phyloP scores from a whole-genome alignment of 768 basidiomycete genomes.

The Infundibulicybe gibba region DNA sequence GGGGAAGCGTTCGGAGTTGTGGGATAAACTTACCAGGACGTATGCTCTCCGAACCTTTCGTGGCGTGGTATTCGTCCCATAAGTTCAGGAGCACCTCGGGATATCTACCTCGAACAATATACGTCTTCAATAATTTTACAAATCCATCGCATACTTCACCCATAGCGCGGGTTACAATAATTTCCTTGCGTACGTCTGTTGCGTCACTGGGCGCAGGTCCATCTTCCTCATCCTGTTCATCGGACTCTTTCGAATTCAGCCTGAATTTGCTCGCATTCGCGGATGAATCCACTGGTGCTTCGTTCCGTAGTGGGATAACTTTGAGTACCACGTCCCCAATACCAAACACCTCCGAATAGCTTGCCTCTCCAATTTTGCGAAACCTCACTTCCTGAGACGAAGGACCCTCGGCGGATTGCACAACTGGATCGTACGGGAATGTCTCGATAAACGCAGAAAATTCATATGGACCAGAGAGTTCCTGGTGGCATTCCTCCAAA shows the following conservation, averaged over 20 bases:
- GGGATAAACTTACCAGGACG: conserved; percentile 61
- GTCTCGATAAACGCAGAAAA: conserved; percentile 82
- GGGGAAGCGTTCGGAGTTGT: conserved; percentile 1
- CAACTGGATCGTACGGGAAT: conserved; percentile 72
- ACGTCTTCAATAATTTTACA: conserved; percentile 75
- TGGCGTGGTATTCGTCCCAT: conserved; percentile 83
- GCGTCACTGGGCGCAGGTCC: conserved; percentile 70
- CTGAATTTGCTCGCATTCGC: conserved; percentile 4
- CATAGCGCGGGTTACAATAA: conserved; percentile 72
- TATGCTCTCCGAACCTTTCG: conserved; percentile 79
- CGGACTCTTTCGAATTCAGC: conserved; percentile 5
- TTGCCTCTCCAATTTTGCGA: conserved; percentile 92
- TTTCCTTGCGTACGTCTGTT: conserved; percentile 76
- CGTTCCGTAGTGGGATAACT: conserved; percentile 73
- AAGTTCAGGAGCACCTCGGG: conserved; percentile 71
- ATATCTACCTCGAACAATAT: conserved; percentile 84
- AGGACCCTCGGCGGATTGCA: conserved; percentile 25
- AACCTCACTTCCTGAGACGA: conserved; percentile 34
- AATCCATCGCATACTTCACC: conserved; percentile 77
- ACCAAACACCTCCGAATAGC: conserved; percentile 94
- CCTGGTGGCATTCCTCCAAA: conserved; percentile 69
- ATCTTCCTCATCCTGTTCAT: conserved; percentile 35
- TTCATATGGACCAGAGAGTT: conserved; percentile 57
- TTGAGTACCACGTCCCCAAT: conserved; percentile 89
- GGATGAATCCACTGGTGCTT: conserved; percentile 22